Evolutionary conservation across 1,284 basidiomycete species (phyloP), one percentile per base, ranked within the genome.

Genomic region (Apiotrichum porosum): DNA sequence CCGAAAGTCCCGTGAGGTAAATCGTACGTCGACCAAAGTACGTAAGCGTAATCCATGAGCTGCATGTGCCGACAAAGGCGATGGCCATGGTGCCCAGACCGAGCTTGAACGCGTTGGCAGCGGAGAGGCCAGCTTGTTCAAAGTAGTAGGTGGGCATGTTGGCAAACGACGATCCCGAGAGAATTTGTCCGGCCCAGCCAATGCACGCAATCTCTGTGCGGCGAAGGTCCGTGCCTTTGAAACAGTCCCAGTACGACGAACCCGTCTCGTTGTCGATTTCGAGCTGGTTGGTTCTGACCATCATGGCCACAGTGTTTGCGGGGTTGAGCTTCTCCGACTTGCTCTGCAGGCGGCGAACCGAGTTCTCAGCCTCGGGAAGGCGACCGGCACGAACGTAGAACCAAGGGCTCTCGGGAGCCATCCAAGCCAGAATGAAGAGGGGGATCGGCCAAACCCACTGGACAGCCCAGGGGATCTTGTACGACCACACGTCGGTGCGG

Each of bases 371-470:
- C 19, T 58, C 57, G 2, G 51, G 51, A 14, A 57, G 51, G 18
- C 46, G 42, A 9, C 61, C 61, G 21, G 52, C 50, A 37, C 61
- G 56, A 4, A 63, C 60, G 38, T 57, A 57, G 48, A 47, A 63
- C 61, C 60, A 62, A 4, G 63, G 63, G n/a, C 49, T 54, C 41
- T 65, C 61, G 22, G 61, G 60, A 0, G 63, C 61, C 17, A 62
- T 39, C 6, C 52, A 30, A 14, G 45, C 44, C 18, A 51, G 44
- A 31, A 61, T 46, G 38, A 61, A 44, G 32, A 61, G 43, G 1
- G 65, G 63, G 4, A 60, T 52, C 13, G 67, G 63, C 70, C 71
- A 71, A 37, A 72, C 49, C 72, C 72, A 76, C 61, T 75, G 73
- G 18, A 42, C 18, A 0, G 41, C 42, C 15, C 23, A 41, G 37